phyloP scores from a whole-genome alignment of 2,329 filamentous ascomycete species.

The Clonostachys sp. region DNA sequence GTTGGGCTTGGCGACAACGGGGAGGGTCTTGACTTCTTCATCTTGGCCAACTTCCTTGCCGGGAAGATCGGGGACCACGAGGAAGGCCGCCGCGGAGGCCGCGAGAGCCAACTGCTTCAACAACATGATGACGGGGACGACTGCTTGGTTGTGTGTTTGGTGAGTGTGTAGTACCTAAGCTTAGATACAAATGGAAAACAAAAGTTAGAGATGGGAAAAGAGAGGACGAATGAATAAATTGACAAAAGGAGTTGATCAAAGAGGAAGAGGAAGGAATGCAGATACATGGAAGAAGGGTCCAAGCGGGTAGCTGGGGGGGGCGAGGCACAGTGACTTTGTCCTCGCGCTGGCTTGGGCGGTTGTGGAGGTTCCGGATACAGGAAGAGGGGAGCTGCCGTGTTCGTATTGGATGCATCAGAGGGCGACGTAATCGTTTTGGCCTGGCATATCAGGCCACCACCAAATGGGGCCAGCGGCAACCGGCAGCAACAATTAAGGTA shows the following conservation, averaged over 20 bases:
- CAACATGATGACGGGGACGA: slow-evolving; percentile 17
- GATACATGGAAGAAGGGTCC: background rate
- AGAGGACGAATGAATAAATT: background rate
- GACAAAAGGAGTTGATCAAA: background rate
- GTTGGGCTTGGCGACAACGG: slow-evolving; percentile 25
- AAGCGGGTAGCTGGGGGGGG: background rate
- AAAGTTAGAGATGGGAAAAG: background rate
- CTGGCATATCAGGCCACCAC: no score
- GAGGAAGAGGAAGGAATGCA: background rate
- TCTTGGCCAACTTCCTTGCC: slow-evolving; percentile 25
- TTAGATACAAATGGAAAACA: background rate
- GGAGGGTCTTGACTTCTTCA: slow-evolving; percentile 27
- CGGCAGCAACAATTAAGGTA: no score
- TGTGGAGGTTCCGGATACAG: no score
- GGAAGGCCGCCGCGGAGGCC: slow-evolving; percentile 36
- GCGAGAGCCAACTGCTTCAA: slow-evolving; percentile 23
- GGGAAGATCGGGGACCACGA: slow-evolving; percentile 46
- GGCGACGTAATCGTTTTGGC: no score
- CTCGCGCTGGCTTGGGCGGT: no score
- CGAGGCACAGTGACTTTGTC: background rate
- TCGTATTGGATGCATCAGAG: no score
- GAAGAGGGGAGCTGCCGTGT: background rate
- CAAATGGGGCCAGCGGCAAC: no score
- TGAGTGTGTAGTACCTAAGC: background rate
- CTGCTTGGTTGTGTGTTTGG: background rate